These are phyloP conservation scores for Phytopythium oedochilum DNA, from an alignment of 352 stramenopile species.

Conservation along the genomic window DNA sequence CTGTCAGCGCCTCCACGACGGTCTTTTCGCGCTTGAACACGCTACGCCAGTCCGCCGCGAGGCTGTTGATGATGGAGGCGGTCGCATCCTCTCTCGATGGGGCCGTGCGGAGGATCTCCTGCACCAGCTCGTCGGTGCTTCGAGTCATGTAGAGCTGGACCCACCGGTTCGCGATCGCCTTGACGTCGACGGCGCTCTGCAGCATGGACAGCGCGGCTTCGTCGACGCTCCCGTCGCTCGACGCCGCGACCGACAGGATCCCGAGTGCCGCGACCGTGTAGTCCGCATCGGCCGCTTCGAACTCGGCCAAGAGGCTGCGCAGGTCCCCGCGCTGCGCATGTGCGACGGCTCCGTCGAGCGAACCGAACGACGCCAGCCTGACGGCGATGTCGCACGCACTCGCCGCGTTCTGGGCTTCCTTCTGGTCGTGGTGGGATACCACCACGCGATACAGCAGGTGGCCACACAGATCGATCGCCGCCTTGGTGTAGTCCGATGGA, in stretches of 20 bases:
- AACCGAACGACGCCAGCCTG: slow-evolving; percentile 18
- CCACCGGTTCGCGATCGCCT: slow-evolving; percentile 46
- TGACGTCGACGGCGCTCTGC: slow-evolving; percentile 25
- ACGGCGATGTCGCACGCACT: slow-evolving; percentile 44
- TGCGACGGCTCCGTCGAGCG: slow-evolving; percentile 25
- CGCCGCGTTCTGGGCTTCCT: slow-evolving; percentile 27
- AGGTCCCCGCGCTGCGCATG: slow-evolving; percentile 48
- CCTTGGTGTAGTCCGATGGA: slow-evolving; percentile 20
- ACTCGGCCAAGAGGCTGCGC: slow-evolving; percentile 36
- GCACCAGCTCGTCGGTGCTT: slow-evolving; percentile 34
- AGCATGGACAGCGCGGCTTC: slow-evolving; percentile 6
- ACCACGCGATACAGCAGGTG: slow-evolving; percentile 35
- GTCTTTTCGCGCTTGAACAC: slow-evolving; percentile 38
- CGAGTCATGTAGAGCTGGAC: slow-evolving; percentile 42
- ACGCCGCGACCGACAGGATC: slow-evolving; percentile 3
- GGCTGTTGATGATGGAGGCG: slow-evolving; percentile 2
- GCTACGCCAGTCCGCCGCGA: slow-evolving; percentile 32
- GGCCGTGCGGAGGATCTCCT: slow-evolving; percentile 18
- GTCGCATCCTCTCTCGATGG: neutral
- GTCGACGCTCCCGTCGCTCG: neutral
- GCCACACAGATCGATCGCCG: slow-evolving; percentile 30
- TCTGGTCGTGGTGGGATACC: slow-evolving; percentile 31
- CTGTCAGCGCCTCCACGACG: slow-evolving; percentile 42
- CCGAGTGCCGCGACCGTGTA: slow-evolving; percentile 23
- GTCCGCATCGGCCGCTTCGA: slow-evolving; percentile 34